phyloP scores from a whole-genome alignment of 2,329 filamentous ascomycete species.

The Clarireedia hainanense region DNA sequence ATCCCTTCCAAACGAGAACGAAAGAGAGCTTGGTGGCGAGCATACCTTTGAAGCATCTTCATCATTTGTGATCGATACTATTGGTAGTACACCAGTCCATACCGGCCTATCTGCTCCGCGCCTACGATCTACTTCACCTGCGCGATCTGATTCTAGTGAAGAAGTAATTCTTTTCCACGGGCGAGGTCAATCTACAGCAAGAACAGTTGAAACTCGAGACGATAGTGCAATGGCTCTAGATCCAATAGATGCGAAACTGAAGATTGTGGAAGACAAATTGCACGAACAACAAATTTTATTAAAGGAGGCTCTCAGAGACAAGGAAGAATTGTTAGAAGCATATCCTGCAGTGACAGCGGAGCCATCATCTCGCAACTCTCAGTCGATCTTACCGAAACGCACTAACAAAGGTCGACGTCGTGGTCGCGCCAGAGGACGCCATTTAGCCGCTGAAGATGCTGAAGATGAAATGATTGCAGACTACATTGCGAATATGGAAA shows the following conservation, averaged over 20 bases:
- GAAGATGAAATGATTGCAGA: constrained; percentile 24
- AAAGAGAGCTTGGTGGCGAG: constrained; percentile 6
- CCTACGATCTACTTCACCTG: constrained; percentile 29
- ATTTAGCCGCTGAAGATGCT: neutral
- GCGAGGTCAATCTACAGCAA: constrained; percentile 27
- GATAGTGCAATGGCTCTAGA: neutral
- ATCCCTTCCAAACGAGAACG: neutral
- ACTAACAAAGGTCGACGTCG: neutral
- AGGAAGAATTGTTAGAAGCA: constrained; percentile 1
- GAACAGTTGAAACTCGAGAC: neutral
- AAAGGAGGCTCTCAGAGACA: constrained; percentile 21
- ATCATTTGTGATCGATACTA: constrained; percentile 32
- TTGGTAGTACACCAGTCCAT: constrained; percentile 23
- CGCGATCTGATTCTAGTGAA: constrained; percentile 54
- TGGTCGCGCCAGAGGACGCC: constrained; percentile 1
- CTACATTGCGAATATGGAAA: constrained; percentile 31
- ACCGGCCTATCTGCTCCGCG: constrained; percentile 28
- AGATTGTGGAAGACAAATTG: constrained; percentile 25
- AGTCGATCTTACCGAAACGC: constrained; percentile 6
- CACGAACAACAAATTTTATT: constrained; percentile 21
- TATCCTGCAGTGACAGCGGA: constrained; percentile 3
- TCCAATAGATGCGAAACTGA: constrained; percentile 23
- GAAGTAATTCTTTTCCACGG: constrained; percentile 66
- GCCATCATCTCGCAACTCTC: constrained; percentile 3
- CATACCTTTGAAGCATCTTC: neutral